Conservation (phyloP, 768 basidiomycete species). For the Naganishia vaughanmartiniae region DNA sequence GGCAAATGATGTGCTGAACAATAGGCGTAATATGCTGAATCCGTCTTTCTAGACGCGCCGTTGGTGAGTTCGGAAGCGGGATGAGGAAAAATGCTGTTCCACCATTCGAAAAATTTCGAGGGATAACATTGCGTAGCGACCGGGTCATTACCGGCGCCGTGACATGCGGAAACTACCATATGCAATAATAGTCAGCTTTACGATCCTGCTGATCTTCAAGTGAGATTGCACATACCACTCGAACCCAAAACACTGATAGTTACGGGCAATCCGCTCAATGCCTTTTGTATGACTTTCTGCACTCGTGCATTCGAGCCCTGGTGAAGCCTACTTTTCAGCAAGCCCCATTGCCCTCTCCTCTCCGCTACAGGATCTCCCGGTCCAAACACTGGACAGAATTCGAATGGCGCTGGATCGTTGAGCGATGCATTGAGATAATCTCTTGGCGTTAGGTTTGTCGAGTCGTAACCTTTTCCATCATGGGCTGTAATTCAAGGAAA, state of each 20-base stretch:
- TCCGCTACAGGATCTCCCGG: conserved; percentile 73
- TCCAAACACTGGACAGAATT: conserved; percentile 85
- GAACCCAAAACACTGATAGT: conserved; percentile 88
- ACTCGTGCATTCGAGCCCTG: conserved; percentile 76
- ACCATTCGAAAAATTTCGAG: conserved; percentile 93
- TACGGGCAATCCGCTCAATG: conserved; percentile 76
- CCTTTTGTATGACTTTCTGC: conserved; percentile 77
- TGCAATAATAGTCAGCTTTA: conserved; percentile 5
- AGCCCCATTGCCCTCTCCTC: conserved; percentile 71
- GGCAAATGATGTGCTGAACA: conserved; percentile 91
- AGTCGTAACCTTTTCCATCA: conserved; percentile 10
- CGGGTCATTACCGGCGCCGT: conserved; percentile 88
- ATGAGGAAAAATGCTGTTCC: conserved; percentile 96
- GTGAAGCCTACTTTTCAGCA: conserved; percentile 73
- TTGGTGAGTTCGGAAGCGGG: conserved; percentile 97
- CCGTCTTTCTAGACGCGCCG: conserved; percentile 87
- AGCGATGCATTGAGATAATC: conserved; percentile 73
- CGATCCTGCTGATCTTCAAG: background rate
- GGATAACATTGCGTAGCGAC: conserved; percentile 83
- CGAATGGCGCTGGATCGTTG: conserved; percentile 66
- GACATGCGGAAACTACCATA: conserved; percentile 77
- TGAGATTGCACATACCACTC: conserved; percentile 61
- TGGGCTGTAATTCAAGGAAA: background rate
- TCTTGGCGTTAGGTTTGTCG: conserved; percentile 57
- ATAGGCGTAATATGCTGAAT: conserved; percentile 91